Evolutionary conservation across 257 asterid species (phyloP).

Genomic region (Nicotiana noctiflora): DNA sequence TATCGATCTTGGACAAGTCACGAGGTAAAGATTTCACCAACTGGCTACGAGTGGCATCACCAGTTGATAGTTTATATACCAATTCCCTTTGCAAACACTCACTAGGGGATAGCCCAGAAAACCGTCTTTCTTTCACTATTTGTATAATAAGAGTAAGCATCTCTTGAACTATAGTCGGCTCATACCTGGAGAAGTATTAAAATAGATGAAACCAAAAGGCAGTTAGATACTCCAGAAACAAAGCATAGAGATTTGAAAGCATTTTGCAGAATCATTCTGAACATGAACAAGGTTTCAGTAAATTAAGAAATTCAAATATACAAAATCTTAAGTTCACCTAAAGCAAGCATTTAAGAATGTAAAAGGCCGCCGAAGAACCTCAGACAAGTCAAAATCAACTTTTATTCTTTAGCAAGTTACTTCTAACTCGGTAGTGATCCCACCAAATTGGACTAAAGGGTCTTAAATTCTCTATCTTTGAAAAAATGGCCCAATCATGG

Average conservation of each 20-base stretch:
- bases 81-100: constrained; percentile 81
- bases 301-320: neutral
- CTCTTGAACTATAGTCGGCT: constrained; percentile 67
- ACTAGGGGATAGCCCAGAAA: constrained; percentile 73
- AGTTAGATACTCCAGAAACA: neutral
- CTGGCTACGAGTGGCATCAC: constrained; percentile 92
- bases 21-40: constrained; percentile 86
- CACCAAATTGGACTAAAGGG: neutral
- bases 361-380: neutral
- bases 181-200: constrained; percentile 44
- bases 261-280: neutral
- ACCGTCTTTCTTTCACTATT: constrained; percentile 84
- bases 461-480: neutral
- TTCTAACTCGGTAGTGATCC: neutral
- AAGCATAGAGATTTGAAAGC: neutral
- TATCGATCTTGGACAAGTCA: constrained; percentile 70
- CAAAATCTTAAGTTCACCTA: neutral
- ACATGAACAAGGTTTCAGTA: neutral
- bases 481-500: neutral
- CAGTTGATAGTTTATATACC: constrained; percentile 72
- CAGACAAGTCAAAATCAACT: neutral
- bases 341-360: neutral
- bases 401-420: neutral
- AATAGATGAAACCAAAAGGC: neutral
- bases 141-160: constrained; percentile 88